Base-by-base conservation (phyloP, 352 stramenopile species). In the Plasmopara halstedii region DNA sequence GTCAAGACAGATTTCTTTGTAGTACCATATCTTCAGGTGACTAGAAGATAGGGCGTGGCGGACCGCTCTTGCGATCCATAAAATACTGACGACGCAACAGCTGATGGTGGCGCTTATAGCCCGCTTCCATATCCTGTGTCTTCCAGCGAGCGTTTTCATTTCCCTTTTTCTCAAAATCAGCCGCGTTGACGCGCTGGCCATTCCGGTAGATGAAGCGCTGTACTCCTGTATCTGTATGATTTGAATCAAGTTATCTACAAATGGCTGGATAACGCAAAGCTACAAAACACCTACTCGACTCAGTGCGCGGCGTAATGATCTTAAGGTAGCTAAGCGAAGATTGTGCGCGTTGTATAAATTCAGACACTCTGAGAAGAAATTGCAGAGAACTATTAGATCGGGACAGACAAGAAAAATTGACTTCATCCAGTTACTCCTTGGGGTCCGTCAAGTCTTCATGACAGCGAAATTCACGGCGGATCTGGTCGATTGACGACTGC, bases 201-300 rank as follows among this genome's bases (percentile, higher is more conserved):
- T 94, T 78, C 51, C 79, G 75, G 63, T 91, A 94, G 37, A 94
- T 64, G 57, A 71, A 91, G 53, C 70, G 78, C 62, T 87, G 81
- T 19, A 88, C 70, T 27, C 74, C 72, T n/a, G 64, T 56, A 36
- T 80, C 73, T 86, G 42, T 39, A 25, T 6, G n/a, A 31, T 11
- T 31, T 6, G 26, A 31, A 11, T 31, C 26, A 31, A 31, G 6
- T 6, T 31, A 31, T 6, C 26, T n/a, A n/a, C n/a, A n/a, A n/a
- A n/a, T n/a, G n/a, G n/a, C n/a, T n/a, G 26, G 11, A 31, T 31
- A 31, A 18, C 31, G 6, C 11, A 35, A 35, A 4, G 31, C n/a
- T n/a, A n/a, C n/a, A 18, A 35, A 17, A 17, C 31, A 17, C 66
- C 21, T 40, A 88, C 77, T 66, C 3, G 75, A 60, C 6, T 67